Percentiles rank a stretch among this genome's conserved stretches.
These are phyloP conservation scores for Ceratobasidium sp. DNA, from an alignment of 1,284 basidiomycete species.

Conservation along the genomic window DNA sequence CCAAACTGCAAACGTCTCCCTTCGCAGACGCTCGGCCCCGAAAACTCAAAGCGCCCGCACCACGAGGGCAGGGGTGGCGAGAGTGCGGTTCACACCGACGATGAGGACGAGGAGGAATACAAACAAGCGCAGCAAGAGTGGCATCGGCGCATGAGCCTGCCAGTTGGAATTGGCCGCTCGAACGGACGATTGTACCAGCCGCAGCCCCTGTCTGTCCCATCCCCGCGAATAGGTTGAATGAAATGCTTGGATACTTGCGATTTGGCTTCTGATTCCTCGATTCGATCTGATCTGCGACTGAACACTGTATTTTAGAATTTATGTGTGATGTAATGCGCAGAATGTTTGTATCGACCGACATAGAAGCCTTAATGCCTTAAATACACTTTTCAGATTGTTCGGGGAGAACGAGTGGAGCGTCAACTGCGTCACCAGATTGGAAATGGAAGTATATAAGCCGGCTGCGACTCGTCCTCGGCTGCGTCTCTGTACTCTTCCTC, in stretches of 20 bases:
- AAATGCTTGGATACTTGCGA: not conserved
- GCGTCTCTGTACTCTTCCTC: not conserved
- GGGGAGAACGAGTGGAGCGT: conserved; percentile 7
- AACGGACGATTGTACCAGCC: conserved; percentile 23
- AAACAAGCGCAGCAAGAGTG: conserved; percentile 37
- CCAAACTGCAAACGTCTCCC: conserved; percentile 77
- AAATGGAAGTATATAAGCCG: conserved; percentile 12
- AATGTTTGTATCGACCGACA: conserved; percentile 13
- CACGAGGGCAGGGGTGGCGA: conserved; percentile 5
- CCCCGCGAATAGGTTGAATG: conserved; percentile 6
- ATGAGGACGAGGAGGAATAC: conserved; percentile 27
- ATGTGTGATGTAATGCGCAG: conserved; percentile 13
- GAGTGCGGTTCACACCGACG: conserved; percentile 26
- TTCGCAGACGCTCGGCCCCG: conserved; percentile 73
- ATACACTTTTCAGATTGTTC: not conserved
- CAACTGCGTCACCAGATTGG: not conserved
- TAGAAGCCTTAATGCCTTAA: not conserved
- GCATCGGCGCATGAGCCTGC: conserved; percentile 36
- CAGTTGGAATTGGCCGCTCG: conserved; percentile 28
- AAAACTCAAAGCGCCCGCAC: conserved; percentile 62
- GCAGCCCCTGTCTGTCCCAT: conserved; percentile 14
- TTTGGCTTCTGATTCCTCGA: not conserved
- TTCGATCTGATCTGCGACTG: conserved; percentile 12
- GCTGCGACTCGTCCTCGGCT: conserved; percentile 9
- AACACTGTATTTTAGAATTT: conserved; percentile 44